Conservation (phyloP, 2,329 filamentous ascomycete genomes). For the Ophiocordyceps australis region DNA sequence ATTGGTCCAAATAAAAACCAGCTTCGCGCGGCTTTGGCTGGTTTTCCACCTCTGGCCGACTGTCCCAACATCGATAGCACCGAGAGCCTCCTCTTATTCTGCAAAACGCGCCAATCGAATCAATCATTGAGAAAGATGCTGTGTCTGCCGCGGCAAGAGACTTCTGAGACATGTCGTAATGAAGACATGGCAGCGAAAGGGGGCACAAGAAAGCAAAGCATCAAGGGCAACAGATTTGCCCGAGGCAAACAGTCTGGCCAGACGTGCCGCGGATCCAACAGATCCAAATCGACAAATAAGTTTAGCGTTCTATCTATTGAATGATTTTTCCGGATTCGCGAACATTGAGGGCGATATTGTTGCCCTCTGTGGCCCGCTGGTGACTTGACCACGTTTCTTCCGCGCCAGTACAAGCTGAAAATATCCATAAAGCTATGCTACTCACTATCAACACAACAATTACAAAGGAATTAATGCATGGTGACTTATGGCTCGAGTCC, state of each 20-base stretch:
- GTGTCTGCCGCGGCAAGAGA: not conserved
- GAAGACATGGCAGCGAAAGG: slow-evolving; percentile 1
- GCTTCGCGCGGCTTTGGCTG: slow-evolving; percentile 6
- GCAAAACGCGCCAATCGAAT: slow-evolving; percentile 3
- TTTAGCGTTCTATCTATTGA: slow-evolving; percentile 4
- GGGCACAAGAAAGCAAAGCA: not conserved
- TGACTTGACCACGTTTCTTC: no score
- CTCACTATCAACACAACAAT: not conserved
- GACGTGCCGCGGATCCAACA: not conserved
- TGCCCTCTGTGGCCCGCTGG: no score
- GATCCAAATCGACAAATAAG: slow-evolving; percentile 2
- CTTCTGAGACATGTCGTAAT: not conserved
- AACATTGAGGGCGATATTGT: no score
- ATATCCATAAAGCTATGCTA: no score
- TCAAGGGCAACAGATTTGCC: no score
- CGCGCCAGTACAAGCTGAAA: no score
- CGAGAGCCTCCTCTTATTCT: slow-evolving; percentile 5
- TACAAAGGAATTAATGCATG: no score
- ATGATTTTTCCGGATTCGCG: no score
- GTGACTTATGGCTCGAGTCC: no score
- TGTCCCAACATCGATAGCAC: slow-evolving; percentile 8
- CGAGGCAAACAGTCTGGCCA: not conserved
- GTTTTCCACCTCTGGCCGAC: slow-evolving; percentile 8
- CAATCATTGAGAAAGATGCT: slow-evolving; percentile 6
- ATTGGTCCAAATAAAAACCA: slow-evolving; percentile 1